These are phyloP conservation scores for Hanseniaspora jakobsenii DNA, from an alignment of 805 yeast species.

Conservation along the genomic window DNA sequence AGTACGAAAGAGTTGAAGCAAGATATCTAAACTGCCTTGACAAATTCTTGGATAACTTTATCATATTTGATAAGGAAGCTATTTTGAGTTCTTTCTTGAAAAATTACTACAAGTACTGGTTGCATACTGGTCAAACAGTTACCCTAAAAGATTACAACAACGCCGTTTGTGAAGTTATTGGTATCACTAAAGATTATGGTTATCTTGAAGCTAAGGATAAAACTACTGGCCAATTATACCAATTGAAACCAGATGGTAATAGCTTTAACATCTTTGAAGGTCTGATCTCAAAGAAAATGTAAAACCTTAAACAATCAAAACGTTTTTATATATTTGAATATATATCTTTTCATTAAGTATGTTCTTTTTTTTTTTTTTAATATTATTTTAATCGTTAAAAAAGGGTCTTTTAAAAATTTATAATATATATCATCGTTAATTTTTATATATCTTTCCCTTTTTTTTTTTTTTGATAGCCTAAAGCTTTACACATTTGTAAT, in stretches of 20 bases:
- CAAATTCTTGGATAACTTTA: slow-evolving; percentile 46
- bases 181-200: slow-evolving; percentile 80
- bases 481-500: too few species aligned
- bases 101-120: slow-evolving; percentile 73
- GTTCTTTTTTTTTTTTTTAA: slow-evolving; percentile 2
- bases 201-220: slow-evolving; percentile 54
- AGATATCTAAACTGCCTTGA: slow-evolving; percentile 55
- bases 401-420: background rate
- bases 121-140: slow-evolving; percentile 66
- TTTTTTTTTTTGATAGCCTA: background rate
- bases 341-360: background rate
- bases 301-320: background rate
- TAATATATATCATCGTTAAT: background rate
- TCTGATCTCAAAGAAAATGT: slow-evolving; percentile 50
- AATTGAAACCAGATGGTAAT: slow-evolving; percentile 93
- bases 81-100: slow-evolving; percentile 62
- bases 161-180: slow-evolving; percentile 52
- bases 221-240: slow-evolving; percentile 44
- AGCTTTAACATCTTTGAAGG: slow-evolving; percentile 93
- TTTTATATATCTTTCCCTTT: background rate
- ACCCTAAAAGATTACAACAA: slow-evolving; percentile 45
- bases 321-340: background rate
- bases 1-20: slow-evolving; percentile 40
- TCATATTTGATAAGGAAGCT: slow-evolving; percentile 24
- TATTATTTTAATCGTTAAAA: too few species aligned